Evolutionary conservation across 2,329 filamentous ascomycete species (phyloP).

Genomic region (Rhinocladiella mackenziei): DNA sequence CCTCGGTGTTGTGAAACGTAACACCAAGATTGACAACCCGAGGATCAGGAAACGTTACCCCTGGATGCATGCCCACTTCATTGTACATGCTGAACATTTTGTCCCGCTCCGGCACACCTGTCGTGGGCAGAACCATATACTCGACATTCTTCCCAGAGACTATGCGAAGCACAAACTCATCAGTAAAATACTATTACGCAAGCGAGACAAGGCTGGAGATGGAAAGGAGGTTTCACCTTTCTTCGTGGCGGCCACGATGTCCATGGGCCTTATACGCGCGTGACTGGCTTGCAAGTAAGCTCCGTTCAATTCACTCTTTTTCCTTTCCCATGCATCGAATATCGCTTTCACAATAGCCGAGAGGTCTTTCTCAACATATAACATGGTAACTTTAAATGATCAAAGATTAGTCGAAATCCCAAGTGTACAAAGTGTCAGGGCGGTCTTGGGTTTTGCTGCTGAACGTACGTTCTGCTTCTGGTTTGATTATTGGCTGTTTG

Average conservation of each 20-base stretch:
- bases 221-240: neutral
- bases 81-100: conserved; percentile 28
- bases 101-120: conserved; percentile 25
- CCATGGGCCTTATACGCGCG: conserved; percentile 1
- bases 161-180: too few species aligned
- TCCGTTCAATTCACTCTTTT: conserved; percentile 15
- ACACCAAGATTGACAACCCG: conserved; percentile 25
- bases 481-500: conserved; percentile 10
- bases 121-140: conserved; percentile 19
- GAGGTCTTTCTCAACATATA: conserved; percentile 22
- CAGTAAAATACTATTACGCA: neutral
- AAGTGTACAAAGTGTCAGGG: too few species aligned
- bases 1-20: conserved; percentile 3
- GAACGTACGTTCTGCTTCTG: conserved; percentile 8
- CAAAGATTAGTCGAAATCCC: neutral
- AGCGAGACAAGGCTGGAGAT: neutral
- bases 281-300: conserved; percentile 1
- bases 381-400: conserved; percentile 7
- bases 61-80: conserved; percentile 23
- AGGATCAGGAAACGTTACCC: conserved; percentile 19
- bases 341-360: conserved; percentile 22
- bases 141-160: conserved; percentile 24
- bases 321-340: conserved; percentile 25
- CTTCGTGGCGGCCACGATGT: neutral
- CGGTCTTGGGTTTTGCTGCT: too few species aligned